These are phyloP conservation scores for Serendipita sp. DNA, from an alignment of 768 basidiomycete genomes.

Conservation along the genomic window DNA sequence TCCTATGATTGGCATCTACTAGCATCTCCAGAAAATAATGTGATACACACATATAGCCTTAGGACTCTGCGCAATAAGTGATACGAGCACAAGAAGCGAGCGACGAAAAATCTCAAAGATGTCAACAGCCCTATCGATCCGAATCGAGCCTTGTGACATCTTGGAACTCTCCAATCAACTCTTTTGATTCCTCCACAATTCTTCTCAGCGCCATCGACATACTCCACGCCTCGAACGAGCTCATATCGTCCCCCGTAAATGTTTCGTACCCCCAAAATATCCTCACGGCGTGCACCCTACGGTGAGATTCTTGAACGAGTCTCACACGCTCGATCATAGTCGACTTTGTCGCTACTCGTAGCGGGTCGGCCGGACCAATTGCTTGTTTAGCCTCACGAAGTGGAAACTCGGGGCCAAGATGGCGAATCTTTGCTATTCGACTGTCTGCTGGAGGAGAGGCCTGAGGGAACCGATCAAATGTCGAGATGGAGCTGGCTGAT, in stretches of 20 bases:
- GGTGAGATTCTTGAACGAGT: slow-evolving; percentile 6
- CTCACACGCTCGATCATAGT: not conserved
- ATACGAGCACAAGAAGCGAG: no score
- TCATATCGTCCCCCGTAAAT: slow-evolving; percentile 30
- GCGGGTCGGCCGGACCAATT: not conserved
- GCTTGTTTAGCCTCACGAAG: slow-evolving; percentile 6
- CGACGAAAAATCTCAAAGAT: not conserved
- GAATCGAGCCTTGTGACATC: not conserved
- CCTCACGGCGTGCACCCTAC: not conserved
- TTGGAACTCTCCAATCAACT: slow-evolving; percentile 42
- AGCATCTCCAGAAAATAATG: no score
- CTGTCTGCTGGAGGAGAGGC: slow-evolving; percentile 19
- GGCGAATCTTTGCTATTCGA: slow-evolving; percentile 23
- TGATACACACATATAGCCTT: no score
- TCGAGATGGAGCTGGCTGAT: slow-evolving; percentile 20
- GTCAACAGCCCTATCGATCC: not conserved
- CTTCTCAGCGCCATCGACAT: slow-evolving; percentile 35
- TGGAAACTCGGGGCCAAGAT: slow-evolving; percentile 29
- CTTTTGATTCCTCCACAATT: slow-evolving; percentile 38
- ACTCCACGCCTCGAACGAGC: slow-evolving; percentile 47
- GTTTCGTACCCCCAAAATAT: slow-evolving; percentile 4
- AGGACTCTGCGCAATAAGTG: not conserved
- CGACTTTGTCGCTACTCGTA: not conserved
- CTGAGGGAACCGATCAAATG: slow-evolving; percentile 28
- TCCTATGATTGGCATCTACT: no score